Conservation (phyloP, 345 rosid species). For the Litchi chinensis region DNA sequence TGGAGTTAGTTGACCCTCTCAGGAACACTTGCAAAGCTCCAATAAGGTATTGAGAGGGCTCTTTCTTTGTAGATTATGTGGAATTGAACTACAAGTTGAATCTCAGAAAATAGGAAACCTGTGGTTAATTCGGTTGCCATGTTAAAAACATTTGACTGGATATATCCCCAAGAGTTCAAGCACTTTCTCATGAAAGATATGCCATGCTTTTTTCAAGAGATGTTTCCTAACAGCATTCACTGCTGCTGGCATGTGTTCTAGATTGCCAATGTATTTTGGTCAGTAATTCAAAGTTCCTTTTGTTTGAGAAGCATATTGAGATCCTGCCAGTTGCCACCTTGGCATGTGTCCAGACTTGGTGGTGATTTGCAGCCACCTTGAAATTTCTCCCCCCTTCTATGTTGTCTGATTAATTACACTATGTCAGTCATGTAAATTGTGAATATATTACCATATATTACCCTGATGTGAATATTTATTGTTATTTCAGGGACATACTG, state of each 20-base stretch:
- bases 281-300: background rate
- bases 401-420: background rate
- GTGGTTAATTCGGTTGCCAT: background rate
- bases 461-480: constrained; percentile 14
- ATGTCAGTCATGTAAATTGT: background rate
- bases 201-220: background rate
- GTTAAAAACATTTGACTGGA: background rate
- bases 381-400: background rate
- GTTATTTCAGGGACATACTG: constrained; percentile 82
- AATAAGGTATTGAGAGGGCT: background rate
- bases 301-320: background rate
- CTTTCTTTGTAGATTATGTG: background rate
- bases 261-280: background rate
- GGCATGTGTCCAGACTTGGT: background rate
- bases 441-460: constrained; percentile 1
- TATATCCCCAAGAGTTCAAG: background rate
- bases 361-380: background rate
- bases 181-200: background rate
- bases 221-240: background rate
- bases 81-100: background rate
- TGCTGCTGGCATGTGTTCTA: background rate
- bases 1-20: no score
- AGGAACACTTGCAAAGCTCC: no score
- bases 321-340: background rate
- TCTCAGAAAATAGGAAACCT: background rate